Percentiles rank a stretch among this genome's conserved stretches.
Evolutionary conservation across 352 stramenopile genomes (phyloP).

Genomic region (Phytophthora multivora): DNA sequence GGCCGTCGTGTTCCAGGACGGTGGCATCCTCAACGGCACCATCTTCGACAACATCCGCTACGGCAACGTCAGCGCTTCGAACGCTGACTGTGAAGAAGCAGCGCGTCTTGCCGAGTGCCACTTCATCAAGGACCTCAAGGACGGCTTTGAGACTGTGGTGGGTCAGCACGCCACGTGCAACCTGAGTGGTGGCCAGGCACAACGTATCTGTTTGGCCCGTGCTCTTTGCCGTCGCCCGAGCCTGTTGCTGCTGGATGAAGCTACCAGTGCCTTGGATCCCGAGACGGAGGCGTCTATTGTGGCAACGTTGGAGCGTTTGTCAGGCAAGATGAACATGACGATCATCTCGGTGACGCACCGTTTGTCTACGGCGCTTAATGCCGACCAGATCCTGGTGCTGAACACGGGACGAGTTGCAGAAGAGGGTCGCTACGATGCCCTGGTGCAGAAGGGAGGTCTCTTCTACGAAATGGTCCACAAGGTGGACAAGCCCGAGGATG

Average conservation of each 20-base stretch:
- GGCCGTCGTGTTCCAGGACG: conserved; percentile 87
- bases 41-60: conserved; percentile 91
- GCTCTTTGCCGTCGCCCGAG: conserved; percentile 82
- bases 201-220: conserved; percentile 86
- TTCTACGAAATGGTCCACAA: conserved; percentile 90
- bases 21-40: conserved; percentile 85
- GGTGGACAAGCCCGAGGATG: conserved; percentile 57
- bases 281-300: conserved; percentile 89
- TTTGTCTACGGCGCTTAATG: conserved; percentile 81
- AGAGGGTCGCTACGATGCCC: conserved; percentile 72
- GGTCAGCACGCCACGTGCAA: conserved; percentile 88
- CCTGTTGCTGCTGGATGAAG: conserved; percentile 83
- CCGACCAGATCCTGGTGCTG: conserved; percentile 84
- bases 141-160: conserved; percentile 84
- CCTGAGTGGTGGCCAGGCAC: conserved; percentile 84
- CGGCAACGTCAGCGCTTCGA: conserved; percentile 70
- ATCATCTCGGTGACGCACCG: conserved; percentile 91
- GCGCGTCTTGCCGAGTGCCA: conserved; percentile 81
- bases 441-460: conserved; percentile 70
- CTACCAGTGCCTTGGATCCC: conserved; percentile 85
- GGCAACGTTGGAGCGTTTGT: conserved; percentile 77
- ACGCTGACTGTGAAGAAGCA: conserved; percentile 83
- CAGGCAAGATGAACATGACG: conserved; percentile 88
- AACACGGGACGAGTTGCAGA: conserved; percentile 79
- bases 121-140: conserved; percentile 84